Evolutionary conservation across 2,329 filamentous ascomycete species (phyloP).

Genomic region (Cercospora nicotianae): DNA sequence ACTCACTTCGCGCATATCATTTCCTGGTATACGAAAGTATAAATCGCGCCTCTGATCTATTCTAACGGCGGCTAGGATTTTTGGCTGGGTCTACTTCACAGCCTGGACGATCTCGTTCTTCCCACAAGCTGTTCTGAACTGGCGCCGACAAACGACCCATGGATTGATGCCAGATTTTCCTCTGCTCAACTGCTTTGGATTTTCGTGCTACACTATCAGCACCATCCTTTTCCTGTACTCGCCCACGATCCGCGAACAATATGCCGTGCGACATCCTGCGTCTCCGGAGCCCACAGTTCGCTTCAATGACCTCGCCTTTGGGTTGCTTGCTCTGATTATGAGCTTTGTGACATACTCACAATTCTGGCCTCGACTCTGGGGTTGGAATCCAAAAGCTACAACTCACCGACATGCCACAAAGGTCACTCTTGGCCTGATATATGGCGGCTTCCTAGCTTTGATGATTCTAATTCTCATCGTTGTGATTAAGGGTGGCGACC

Average conservation of each 20-base stretch:
- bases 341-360: constrained; percentile 75
- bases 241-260: constrained; percentile 73
- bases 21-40: constrained; percentile 22
- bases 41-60: neutral
- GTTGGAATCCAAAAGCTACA: constrained; percentile 60
- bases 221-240: constrained; percentile 78
- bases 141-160: constrained; percentile 69
- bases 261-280: constrained; percentile 73
- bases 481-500: constrained; percentile 45
- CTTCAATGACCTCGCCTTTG: constrained; percentile 88
- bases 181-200: constrained; percentile 70
- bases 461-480: constrained; percentile 52
- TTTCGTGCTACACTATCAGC: constrained; percentile 69
- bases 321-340: constrained; percentile 73
- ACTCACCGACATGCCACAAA: constrained; percentile 55
- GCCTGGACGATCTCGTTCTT: constrained; percentile 84
- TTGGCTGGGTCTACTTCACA: constrained; percentile 35
- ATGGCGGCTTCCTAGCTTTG: constrained; percentile 64
- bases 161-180: constrained; percentile 90
- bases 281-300: constrained; percentile 79
- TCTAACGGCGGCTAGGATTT: constrained; percentile 25
- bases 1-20: constrained; percentile 11
- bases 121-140: constrained; percentile 83
- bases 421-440: constrained; percentile 67
- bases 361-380: constrained; percentile 71